Evolutionary conservation across 78 protist species (phyloP), one percentile per base, ranked within the genome.

Genomic region (Mantamonas sphyraenae): DNA sequence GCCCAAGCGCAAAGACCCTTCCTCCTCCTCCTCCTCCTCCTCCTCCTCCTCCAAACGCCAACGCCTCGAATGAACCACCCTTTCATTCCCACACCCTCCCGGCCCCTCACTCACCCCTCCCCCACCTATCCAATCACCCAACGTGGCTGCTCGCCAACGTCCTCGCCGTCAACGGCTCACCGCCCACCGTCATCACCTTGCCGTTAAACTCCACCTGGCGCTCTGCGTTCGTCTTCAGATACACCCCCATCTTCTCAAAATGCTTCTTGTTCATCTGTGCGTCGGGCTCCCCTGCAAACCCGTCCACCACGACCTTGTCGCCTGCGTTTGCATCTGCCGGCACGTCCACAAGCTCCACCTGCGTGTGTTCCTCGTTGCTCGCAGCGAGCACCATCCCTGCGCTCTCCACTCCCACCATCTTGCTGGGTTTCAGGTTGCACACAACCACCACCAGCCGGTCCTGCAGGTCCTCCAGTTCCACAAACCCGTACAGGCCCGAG

Each of bases 341-440:
- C 74, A 68, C 64, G 24, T 33, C 24, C 24, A 73, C 65, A 59
- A 73, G 42, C 47, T 73, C 77, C 30, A 73, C 77, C 17, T 10
- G 16, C 26, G 61, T 73, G 51, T 50, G 55, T 14, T 59, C 77
- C 43, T 16, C 39, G 30, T 73, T 59, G 17, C 69, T 20, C 10
- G 82, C 84, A n/a, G 70, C 71, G 26, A 79, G 69, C 20, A 79
- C 74, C 84, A 79, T 79, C 19, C 74, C 84, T 4, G 45, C 51
- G 8, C 67, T 45, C 34, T 34, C 43, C 31, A 79, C 31, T 34
- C 74, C 84, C 22, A 80, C 26, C 65, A 71, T 65, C 42, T 68
- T 65, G 26, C n/a, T 33, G 26, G 84, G 82, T 39, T 79, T 75
- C 79, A 79, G 63, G 51, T 79, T 79, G 51, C 75, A 70, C 34